A percentile compares a stretch with the other conserved stretches of the same genome.
These are phyloP conservation scores for Clitopilus passeckerianus DNA, from an alignment of 768 basidiomycete genomes.

Conservation along the genomic window DNA sequence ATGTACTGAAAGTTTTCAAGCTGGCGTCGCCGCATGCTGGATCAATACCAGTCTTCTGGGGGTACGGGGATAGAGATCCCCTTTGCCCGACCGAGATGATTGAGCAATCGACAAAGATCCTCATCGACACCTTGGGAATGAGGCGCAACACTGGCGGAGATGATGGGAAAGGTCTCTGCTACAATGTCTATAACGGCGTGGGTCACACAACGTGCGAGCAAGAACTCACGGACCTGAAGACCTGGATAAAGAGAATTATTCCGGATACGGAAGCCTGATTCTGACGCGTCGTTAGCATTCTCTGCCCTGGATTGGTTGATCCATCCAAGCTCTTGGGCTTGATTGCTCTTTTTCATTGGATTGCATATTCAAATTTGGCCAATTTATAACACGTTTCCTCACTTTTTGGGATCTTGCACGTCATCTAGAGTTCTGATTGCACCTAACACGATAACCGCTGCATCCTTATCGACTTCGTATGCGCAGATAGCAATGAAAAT, in stretches of 20 bases:
- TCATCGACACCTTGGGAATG: conserved; percentile 52
- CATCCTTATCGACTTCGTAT: not conserved
- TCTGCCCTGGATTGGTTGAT: conserved; percentile 1
- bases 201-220: conserved; percentile 59
- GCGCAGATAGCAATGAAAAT: not conserved
- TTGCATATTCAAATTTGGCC: not conserved
- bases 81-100: conserved; percentile 60
- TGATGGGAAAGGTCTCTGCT: conserved; percentile 53
- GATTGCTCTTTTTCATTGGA: not conserved
- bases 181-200: conserved; percentile 62
- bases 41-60: conserved; percentile 79
- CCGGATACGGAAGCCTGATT: conserved; percentile 18
- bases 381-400: not conserved
- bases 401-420: not conserved
- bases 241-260: conserved; percentile 63
- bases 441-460: not conserved
- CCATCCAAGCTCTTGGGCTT: not conserved
- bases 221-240: conserved; percentile 67
- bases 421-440: not conserved
- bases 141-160: conserved; percentile 25
- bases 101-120: conserved; percentile 47
- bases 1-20: conserved; percentile 25
- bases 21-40: conserved; percentile 56
- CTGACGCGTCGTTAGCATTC: not conserved
- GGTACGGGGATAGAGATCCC: conserved; percentile 74